These are phyloP conservation scores for Fusarium cicatricum DNA, from an alignment of 2,329 filamentous ascomycete genomes.

Conservation along the genomic window DNA sequence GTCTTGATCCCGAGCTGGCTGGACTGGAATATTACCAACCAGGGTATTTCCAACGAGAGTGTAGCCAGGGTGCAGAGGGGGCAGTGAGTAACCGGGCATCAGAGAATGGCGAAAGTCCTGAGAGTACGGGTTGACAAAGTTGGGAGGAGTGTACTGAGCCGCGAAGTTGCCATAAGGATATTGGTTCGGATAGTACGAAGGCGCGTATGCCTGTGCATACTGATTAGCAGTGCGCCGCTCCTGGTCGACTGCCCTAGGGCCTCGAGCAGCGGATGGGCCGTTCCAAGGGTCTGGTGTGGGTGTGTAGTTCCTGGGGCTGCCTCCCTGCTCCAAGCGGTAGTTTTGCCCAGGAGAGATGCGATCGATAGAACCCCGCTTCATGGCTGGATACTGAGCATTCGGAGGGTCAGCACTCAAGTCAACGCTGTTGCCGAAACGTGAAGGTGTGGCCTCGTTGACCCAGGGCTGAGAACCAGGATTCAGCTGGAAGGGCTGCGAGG, in stretches of 20 bases:
- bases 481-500: conserved; percentile 53
- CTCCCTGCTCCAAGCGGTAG: conserved; percentile 43
- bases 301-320: conserved; percentile 39
- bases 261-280: conserved; percentile 46
- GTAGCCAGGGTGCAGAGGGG: conserved; percentile 46
- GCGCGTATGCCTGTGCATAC: conserved; percentile 41
- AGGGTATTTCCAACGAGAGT: conserved; percentile 25
- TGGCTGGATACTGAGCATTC: conserved; percentile 34
- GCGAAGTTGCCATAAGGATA: conserved; percentile 44
- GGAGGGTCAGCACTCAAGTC: conserved; percentile 47
- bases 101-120: conserved; percentile 48
- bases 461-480: conserved; percentile 59
- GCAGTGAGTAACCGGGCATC: conserved; percentile 46
- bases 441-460: conserved; percentile 45
- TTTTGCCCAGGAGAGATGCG: conserved; percentile 47
- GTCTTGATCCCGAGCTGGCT: conserved; percentile 64
- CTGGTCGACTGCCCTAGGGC: conserved; percentile 47
- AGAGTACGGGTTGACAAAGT: conserved; percentile 50
- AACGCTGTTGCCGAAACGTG: conserved; percentile 41
- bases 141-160: conserved; percentile 45
- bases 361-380: conserved; percentile 52
- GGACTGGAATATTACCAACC: conserved; percentile 37
- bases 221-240: conserved; percentile 50
- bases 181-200: conserved; percentile 44
- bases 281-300: conserved; percentile 51